A percentile compares a stretch with the other conserved stretches of the same genome.
Evolutionary conservation across 345 rosid genomes (phyloP).

Genomic region (Microcos paniculata): DNA sequence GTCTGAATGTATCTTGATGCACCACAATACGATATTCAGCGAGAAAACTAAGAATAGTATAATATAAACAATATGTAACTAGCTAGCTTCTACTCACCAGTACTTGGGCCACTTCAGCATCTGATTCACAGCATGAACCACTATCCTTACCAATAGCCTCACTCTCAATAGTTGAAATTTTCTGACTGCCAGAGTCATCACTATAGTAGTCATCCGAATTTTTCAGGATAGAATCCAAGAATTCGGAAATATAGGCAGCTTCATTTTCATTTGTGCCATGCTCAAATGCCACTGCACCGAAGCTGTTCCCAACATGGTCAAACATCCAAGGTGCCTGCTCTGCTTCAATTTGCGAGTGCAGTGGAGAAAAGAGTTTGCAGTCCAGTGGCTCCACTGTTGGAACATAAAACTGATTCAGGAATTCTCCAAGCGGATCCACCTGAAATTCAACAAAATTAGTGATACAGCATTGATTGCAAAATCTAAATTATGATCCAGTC

Average conservation of each 20-base stretch:
- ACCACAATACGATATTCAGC: not conserved
- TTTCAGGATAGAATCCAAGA: constrained; percentile 43
- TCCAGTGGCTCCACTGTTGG: constrained; percentile 30
- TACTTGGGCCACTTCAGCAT: constrained; percentile 14
- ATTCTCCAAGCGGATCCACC: constrained; percentile 32
- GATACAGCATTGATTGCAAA: not conserved
- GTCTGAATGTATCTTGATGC: not conserved
- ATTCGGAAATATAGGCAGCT: constrained; percentile 33
- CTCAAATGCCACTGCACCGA: constrained; percentile 22
- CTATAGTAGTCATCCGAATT: constrained; percentile 25
- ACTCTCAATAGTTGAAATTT: constrained; percentile 16
- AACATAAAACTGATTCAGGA: constrained; percentile 20
- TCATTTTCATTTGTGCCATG: constrained; percentile 36
- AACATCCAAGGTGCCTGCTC: constrained; percentile 35
- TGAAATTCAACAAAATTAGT: constrained; percentile 6
- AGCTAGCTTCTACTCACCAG: constrained; percentile 28
- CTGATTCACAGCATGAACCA: constrained; percentile 18
- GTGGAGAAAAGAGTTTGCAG: constrained; percentile 41
- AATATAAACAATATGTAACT: not conserved
- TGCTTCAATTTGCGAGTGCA: constrained; percentile 38
- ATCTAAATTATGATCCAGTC: not conserved
- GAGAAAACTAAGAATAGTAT: not conserved
- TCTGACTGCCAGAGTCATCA: constrained; percentile 15
- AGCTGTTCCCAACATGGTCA: constrained; percentile 19
- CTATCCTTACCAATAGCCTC: constrained; percentile 16